A percentile compares a stretch with the other conserved stretches of the same genome.
Conservation (phyloP, 2,329 filamentous ascomycete genomes). For the Colletotrichum cordylinicola region DNA sequence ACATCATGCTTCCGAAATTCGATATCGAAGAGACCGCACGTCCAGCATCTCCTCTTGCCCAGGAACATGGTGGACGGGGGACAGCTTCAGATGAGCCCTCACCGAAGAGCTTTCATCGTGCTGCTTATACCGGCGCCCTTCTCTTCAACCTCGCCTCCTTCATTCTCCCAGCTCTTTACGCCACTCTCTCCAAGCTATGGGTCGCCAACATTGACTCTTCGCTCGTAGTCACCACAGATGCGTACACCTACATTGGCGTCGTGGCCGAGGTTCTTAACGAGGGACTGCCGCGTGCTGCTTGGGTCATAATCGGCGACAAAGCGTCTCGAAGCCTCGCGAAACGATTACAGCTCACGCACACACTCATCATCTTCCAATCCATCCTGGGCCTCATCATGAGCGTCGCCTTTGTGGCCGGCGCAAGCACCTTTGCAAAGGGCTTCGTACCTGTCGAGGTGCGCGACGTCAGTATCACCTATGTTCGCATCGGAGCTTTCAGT, state of each 20-base stretch:
- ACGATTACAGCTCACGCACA: constrained; percentile 66
- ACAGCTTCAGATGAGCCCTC: neutral
- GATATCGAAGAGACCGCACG: neutral
- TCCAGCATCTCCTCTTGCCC: neutral
- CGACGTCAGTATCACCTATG: constrained; percentile 63
- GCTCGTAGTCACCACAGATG: constrained; percentile 67
- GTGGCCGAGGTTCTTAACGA: constrained; percentile 75
- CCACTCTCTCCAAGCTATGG: constrained; percentile 74
- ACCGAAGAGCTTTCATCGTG: neutral
- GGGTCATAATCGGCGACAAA: constrained; percentile 72
- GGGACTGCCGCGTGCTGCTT: constrained; percentile 71
- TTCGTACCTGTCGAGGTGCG: constrained; percentile 70
- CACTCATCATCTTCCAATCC: constrained; percentile 65
- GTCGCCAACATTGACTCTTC: constrained; percentile 69
- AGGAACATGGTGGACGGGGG: neutral
- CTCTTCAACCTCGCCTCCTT: constrained; percentile 69
- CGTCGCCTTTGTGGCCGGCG: constrained; percentile 60
- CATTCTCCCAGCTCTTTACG: constrained; percentile 69
- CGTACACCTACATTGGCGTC: constrained; percentile 73
- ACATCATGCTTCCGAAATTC: constrained; percentile 10
- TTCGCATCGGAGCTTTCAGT: constrained; percentile 68
- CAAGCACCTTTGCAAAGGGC: constrained; percentile 58
- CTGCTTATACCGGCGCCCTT: constrained; percentile 59
- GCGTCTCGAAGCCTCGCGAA: constrained; percentile 54
- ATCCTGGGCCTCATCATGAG: constrained; percentile 65